Base-by-base conservation (phyloP, 352 stramenopile species). In the Phytophthora nicotianae region DNA sequence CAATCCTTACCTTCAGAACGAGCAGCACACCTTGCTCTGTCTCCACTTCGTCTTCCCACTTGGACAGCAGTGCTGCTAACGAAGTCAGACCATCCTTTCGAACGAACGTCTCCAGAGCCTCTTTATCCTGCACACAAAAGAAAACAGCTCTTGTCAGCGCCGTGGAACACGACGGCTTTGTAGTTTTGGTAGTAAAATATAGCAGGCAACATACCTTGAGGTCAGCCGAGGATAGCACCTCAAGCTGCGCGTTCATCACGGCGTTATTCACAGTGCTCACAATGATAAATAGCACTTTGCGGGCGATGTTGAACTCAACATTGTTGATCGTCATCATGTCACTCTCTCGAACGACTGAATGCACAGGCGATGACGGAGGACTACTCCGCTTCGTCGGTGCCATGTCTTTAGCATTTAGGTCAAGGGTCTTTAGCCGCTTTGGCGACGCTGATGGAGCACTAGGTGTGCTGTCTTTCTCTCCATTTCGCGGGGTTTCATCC, bases 231-330 rank as follows among this genome's bases (percentile, higher is more conserved):
- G 62, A 57, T 21, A 88, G 69, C 24, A 72, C 26, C 4, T 72
- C 45, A 11, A 88, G 45, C 45, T 88, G 71, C 35, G 73, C 7
- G 24, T 74, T 47, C 53, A 74, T 72, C 27, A 29, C 33, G 5
- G 58, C 27, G 23, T 69, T 58, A 23, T 64, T 65, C 23, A 72
- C 59, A 17, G 74, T 84, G 27, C 79, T 89, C 11, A 83, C 59
- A 50, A 88, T 56, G 6, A 89, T 61, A 59, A 68, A 89, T n/a
- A 90, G 57, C 41, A 81, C 72, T 37, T 75, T 80, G 5, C 83
- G 83, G 19, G 85, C 58, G n/a, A 80, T 79, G 47, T 79, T 79
- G 57, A 77, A 73, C 26, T 75, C 79, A n/a, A 69, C 50, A 5
- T 70, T 50, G 32, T 68, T 55, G 9, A 65, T 45, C 35, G 33